These are phyloP conservation scores for Pythium pyrilobum DNA, from an alignment of 352 stramenopile genomes.

Conservation along the genomic window DNA sequence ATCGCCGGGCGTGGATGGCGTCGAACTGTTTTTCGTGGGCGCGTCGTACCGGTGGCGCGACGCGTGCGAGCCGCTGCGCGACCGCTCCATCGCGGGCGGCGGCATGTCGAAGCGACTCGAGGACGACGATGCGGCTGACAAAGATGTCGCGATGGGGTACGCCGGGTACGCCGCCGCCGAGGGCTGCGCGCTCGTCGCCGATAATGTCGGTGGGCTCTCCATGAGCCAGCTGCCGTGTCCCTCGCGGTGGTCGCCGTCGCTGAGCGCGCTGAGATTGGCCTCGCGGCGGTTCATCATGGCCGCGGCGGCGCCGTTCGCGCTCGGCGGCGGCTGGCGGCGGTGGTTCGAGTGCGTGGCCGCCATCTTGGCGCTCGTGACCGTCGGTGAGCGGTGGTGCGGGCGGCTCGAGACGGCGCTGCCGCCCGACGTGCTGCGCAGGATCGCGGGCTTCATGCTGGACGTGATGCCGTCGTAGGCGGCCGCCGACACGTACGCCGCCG, in stretches of 20 bases:
- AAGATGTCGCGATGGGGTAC: neutral
- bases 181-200: too few species aligned
- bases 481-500: conserved; percentile 8
- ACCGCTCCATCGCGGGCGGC: conserved; percentile 12
- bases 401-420: conserved; percentile 9
- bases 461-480: conserved; percentile 13
- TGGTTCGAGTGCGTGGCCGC: neutral
- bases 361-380: neutral
- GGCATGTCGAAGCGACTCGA: conserved; percentile 1
- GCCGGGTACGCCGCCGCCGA: neutral
- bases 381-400: conserved; percentile 12
- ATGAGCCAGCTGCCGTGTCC: conserved; percentile 2
- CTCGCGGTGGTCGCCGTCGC: conserved; percentile 15
- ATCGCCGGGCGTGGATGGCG: neutral
- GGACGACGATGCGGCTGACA: conserved; percentile 11
- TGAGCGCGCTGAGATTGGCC: conserved; percentile 9
- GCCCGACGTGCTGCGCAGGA: conserved; percentile 13
- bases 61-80: conserved; percentile 14
- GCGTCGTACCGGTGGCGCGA: conserved; percentile 10
- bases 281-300: conserved; percentile 10
- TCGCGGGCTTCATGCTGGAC: conserved; percentile 12
- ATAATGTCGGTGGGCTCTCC: conserved; percentile 17
- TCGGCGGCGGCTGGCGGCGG: conserved; percentile 1
- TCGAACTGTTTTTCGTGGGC: neutral
- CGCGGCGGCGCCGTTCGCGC: neutral